A percentile compares a stretch with the other conserved stretches of the same genome.
Conservation (phyloP, 176 grass and related monocot species). For the Calamus simplicifolius region DNA sequence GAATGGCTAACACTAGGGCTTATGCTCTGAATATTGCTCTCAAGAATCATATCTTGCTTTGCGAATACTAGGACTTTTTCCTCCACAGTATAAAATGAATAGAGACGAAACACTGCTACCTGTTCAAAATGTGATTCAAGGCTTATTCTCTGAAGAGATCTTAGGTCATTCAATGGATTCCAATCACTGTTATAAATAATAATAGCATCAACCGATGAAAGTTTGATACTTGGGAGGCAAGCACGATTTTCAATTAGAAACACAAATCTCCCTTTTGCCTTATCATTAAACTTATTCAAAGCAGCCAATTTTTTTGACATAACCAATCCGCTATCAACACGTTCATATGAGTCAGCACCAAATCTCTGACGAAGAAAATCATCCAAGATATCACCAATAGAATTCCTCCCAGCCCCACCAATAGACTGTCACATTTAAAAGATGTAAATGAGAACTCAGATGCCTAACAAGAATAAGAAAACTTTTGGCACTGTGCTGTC, state of each 20-base stretch:
- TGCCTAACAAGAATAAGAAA: too few species aligned
- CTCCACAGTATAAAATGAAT: conserved; percentile 72
- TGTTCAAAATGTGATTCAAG: conserved; percentile 47
- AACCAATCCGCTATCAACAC: conserved; percentile 53
- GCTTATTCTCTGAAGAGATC: conserved; percentile 58
- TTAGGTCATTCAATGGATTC: conserved; percentile 82
- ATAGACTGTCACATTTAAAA: conserved; percentile 48
- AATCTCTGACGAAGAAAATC: conserved; percentile 92
- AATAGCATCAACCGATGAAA: conserved; percentile 72
- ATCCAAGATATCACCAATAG: conserved; percentile 83
- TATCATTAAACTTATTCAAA: conserved; percentile 88
- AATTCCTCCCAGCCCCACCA: conserved; percentile 50
- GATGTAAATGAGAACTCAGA: conserved; percentile 6
- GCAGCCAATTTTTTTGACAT: conserved; percentile 52
- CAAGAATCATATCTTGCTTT: conserved; percentile 57
- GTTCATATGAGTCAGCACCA: conserved; percentile 70
- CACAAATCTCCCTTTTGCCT: conserved; percentile 60
- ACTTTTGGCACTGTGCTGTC: too few species aligned
- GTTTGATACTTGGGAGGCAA: conserved; percentile 74
- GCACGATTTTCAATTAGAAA: conserved; percentile 83
- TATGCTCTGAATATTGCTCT: conserved; percentile 61
- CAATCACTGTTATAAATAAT: conserved; percentile 82
- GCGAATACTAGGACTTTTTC: conserved; percentile 75
- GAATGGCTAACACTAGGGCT: conserved; percentile 52
- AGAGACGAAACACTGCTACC: conserved; percentile 64